Base-by-base conservation (phyloP, 1,284 basidiomycete genomes). In the Neolentinus lepideus region DNA sequence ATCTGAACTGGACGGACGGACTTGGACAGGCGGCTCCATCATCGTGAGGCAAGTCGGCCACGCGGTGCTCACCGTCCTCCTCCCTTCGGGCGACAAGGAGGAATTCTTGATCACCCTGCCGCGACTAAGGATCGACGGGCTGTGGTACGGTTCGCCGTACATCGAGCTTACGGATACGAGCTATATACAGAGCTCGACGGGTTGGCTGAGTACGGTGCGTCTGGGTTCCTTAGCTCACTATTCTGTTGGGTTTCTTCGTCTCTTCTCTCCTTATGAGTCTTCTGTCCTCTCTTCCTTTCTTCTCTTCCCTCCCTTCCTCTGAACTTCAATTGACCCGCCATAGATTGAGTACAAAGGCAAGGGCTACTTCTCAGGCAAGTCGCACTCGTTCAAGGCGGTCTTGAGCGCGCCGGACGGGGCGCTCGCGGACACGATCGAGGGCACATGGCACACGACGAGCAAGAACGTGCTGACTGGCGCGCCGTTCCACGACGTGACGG, bases 21-120 rank as follows among this genome's bases (percentile, higher is more conserved):
- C 26, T 50, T 2, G 21, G 6, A 24, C 61, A 84, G 82, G 74
- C 58, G 85, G 84, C 26, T 81, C 81, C 54, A 87, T 89, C 60
- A 86, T 84, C 72, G 96, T 99, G 54, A 94, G 92, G 73, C 96
- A 99, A 72, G 90, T 98, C 60, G 96, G 96, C 4, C 96, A 99
- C 65, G 95, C 95, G 4, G 72, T 90, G 27, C 75, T 99, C 45
- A 89, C 83, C 12, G 78, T 97, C 56, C 73, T 79, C 56, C 74
- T 85, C 22, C 75, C 83, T 2, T 73, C 75, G 10, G 84, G 84
- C 2, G 66, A 64, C 31, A 74, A 77, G 58, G 90, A 92, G 67
- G 79, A 86, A 59, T 98, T 92, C 74, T 76, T 98, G 55, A 91
- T 99, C 69, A 98, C 95, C 2, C 81, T 99, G 33, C 96, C 95